Evolutionary conservation across 345 rosid species (phyloP), one percentile per base, ranked within the genome.

Genomic region (Combretum micranthum): DNA sequence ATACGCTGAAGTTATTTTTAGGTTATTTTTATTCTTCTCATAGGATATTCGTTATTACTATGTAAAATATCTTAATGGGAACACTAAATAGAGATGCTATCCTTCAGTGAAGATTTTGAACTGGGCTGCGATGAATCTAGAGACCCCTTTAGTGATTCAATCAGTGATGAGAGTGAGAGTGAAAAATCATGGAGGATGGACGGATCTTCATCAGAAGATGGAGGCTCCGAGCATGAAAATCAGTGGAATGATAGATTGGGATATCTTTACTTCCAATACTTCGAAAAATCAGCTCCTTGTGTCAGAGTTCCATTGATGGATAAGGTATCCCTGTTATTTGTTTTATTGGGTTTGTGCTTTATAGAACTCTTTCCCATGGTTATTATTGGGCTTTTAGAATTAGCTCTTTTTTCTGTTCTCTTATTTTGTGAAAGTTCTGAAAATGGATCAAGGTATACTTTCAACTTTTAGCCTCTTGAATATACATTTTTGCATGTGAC

Each of bases 231-330:
- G 51, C 87, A 84, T 25, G 95, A 85, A 18, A 71, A 68, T 62
- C 69, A 68, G 4, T 80, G 76, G 73, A 87, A 84, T 69, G 86
- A 87, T 61, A 74, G 90, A 25, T 65, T 94, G 69, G 99, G 99
- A 15, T 67, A 78, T 66, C 87, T 84, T 23, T 86, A 90, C 48
- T 69, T 80, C 20, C 90, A 87, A 76, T 70, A 85, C 71, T 90
- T 87, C 52, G 99, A 94, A 77, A 86, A 83, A 80, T 84, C 88
- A 47, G 76, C 99, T 71, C 99, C 99, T 54, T 87, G 83, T 66
- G 83, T 83, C 62, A 77, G 99, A 65, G 95, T 94, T 69, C 99
- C 99, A 66, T 87, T 94, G 70, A 86, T 82, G 96, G 99, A 94
- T 67, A 90, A 94, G 99, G 99, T 94, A 32, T 11, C 39, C 10